Evolutionary conservation across 495 filamentous ascomycete species (phyloP).

Genomic region (Penicillium subrubescens): DNA sequence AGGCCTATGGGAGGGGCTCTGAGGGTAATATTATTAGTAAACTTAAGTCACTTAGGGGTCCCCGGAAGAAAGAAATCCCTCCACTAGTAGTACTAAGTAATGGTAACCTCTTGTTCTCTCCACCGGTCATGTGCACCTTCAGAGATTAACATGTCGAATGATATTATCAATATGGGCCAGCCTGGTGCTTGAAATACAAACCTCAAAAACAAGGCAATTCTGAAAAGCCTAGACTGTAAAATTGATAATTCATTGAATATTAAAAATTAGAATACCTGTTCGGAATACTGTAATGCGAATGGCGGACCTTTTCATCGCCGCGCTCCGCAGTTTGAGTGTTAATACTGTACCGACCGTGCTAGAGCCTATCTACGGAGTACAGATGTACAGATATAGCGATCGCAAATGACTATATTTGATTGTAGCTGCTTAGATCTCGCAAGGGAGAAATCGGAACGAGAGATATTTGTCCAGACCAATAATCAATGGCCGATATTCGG

Average conservation of each 20-base stretch:
- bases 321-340: background rate
- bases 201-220: too few relatives aligned
- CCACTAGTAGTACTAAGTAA: background rate
- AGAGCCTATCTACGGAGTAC: background rate
- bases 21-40: background rate
- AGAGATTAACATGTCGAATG: too few relatives aligned
- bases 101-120: background rate
- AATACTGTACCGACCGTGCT: background rate
- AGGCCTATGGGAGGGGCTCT: background rate
- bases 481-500: background rate
- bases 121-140: background rate
- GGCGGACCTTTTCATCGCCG: background rate
- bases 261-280: background rate
- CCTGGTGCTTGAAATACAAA: too few relatives aligned
- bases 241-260: background rate
- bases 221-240: background rate
- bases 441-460: background rate
- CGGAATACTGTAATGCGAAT: background rate
- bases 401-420: background rate
- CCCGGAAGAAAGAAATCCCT: conserved; percentile 20
- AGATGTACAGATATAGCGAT: background rate
- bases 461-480: background rate
- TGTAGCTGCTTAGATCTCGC: background rate
- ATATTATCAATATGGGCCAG: too few relatives aligned
- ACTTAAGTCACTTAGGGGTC: too few relatives aligned